Conservation (phyloP, 2,329 filamentous ascomycete genomes). For the Epichloe hybrida region DNA sequence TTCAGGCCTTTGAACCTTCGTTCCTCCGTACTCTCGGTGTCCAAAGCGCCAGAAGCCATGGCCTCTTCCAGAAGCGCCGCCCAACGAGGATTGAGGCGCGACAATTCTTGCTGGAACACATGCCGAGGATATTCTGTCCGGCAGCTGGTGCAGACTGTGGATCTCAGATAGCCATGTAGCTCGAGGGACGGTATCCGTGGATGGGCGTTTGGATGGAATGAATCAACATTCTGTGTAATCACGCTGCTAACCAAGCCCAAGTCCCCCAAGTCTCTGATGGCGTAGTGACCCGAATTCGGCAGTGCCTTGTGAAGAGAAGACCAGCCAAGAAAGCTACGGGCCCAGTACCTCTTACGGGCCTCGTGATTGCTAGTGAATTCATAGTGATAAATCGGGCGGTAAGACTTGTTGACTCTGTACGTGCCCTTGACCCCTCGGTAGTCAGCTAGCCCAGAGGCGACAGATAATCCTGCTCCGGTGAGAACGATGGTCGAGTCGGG, state of each 20-base stretch:
- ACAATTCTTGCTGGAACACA: slow-evolving; percentile 62
- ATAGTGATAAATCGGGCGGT: slow-evolving; percentile 83
- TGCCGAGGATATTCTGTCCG: slow-evolving; percentile 55
- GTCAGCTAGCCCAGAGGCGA: slow-evolving; percentile 84
- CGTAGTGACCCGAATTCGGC: slow-evolving; percentile 69
- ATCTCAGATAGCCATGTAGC: slow-evolving; percentile 80
- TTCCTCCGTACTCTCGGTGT: slow-evolving; percentile 62
- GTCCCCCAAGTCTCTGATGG: slow-evolving; percentile 57
- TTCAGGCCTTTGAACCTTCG: slow-evolving; percentile 56
- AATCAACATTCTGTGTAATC: slow-evolving; percentile 95
- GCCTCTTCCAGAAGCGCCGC: slow-evolving; percentile 60
- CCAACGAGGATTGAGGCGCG: slow-evolving; percentile 77
- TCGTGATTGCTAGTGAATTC: slow-evolving; percentile 78
- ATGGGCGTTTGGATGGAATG: slow-evolving; percentile 72
- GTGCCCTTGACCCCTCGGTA: slow-evolving; percentile 85
- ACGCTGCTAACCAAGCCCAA: slow-evolving; percentile 63
- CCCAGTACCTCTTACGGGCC: slow-evolving; percentile 88
- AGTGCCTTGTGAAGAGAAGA: slow-evolving; percentile 62
- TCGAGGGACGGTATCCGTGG: slow-evolving; percentile 64
- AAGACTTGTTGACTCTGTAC: slow-evolving; percentile 81
- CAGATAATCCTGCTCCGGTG: slow-evolving; percentile 83
- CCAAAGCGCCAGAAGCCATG: slow-evolving; percentile 58
- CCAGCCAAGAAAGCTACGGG: slow-evolving; percentile 87
- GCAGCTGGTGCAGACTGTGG: slow-evolving; percentile 71
- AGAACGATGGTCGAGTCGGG: slow-evolving; percentile 35